Base-by-base conservation (phyloP, 805 yeast genomes). In the Candida krabiensis region DNA sequence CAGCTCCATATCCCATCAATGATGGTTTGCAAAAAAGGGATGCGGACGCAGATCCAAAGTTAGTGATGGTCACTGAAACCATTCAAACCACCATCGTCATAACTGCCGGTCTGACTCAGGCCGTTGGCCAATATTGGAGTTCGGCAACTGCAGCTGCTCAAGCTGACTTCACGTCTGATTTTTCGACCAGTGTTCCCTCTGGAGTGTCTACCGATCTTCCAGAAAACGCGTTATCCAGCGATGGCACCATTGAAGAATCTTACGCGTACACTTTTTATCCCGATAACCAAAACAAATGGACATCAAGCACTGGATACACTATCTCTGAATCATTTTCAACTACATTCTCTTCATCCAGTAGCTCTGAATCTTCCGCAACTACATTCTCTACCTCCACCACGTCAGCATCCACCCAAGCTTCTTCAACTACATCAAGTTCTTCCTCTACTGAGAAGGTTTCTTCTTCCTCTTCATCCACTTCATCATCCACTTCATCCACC, bases 11-110 rank as follows among this genome's bases (percentile, higher is more conserved):
- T 11, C 39, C 46, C 2, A 37, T 38, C 28, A 39, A 43, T 26
- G 38, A 38, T 19, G 27, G 35, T 24, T 50, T 41, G 27, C 49
- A 43, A 4, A 49, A 48, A 26, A 48, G 54, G 43, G 48, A 43
- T 7, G 46, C 50, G 2, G n/a, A n/a, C n/a, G n/a, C n/a, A n/a
- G 49, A 46, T 23, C 46, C 54, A 13, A 40, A 47, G n/a, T 26
- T 46, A 14, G 44, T 49, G n/a, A 41, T 40, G n/a, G 59, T 55
- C 13, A 53, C 59, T 2, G 29, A 47, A 31, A 45, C 51, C 14
- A 54, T 52, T 19, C 28, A 43, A 27, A 47, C 47, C 3, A 55
- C 60, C 3, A 53, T 55, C 13, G 30, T 46, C 22, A 47, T 56
- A 32, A 46, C 45, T 12, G 53, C 45, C 5, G 58, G 42, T 27